Evolutionary conservation across 192 early-diverging fungal species (phyloP), one percentile per base, ranked within the genome.

Genomic region (Coemansia sp.): DNA sequence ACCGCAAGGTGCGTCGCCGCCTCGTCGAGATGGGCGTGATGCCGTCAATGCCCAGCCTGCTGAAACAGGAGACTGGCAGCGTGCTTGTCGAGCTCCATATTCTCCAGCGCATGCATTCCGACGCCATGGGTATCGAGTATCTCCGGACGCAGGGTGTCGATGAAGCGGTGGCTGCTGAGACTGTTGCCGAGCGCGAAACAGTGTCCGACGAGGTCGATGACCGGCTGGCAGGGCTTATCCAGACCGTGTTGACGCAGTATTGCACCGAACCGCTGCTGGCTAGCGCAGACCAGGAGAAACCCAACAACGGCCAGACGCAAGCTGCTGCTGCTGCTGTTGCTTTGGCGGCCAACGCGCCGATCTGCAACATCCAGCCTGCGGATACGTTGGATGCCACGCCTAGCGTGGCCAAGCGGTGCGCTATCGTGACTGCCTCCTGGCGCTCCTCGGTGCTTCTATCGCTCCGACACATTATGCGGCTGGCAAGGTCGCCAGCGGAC

Each of bases 21-120:
- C 83, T 97, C 60, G 69, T 91, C 71, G 84, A 87, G 77, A 72
- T 85, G 86, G 92, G 94, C 13, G 91, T 93, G 29, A 94, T 95
- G 85, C 88, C 91, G 19, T 92, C 93, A 43, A 69, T 95, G 63
- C 95, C 95, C 19, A 95, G 95, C 59, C 64, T 97, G 46, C 84
- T 96, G 25, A 95, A 93, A 66, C 94, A 95, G 71, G 95, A 97
- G 76, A 92, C 93, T 13, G 82, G 76, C 29, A 88, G 84, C 68
- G 85, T 87, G 50, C 79, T 88, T 67, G 82, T 90, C 63, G 74
- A 87, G 67, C 81, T 84, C 42, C 85, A 73, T 61, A 91, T 93
- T 32, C 79, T 97, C 62, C 87, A 90, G 69, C 90, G 90, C 62
- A 90, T 92, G 87, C 87, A 89, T 33, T 36, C 57, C 19, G 78